Percentiles rank a stretch among this genome's conserved stretches.
These are phyloP conservation scores for Lactifluus echinatus DNA, from an alignment of 768 basidiomycete species.

Conservation along the genomic window DNA sequence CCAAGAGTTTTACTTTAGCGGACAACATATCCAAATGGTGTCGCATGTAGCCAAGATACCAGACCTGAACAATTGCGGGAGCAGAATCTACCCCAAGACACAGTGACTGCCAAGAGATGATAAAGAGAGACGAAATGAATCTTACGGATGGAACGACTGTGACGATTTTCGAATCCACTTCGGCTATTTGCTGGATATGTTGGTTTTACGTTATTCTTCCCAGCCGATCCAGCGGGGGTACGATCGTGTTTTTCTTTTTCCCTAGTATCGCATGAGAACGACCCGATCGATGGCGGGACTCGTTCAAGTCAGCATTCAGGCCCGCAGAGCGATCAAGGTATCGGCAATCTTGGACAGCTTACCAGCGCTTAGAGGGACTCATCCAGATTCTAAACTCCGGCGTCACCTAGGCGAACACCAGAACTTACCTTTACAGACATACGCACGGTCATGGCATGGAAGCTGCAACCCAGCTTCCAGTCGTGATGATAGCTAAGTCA, in stretches of 20 bases:
- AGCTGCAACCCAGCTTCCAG: slow-evolving; percentile 32
- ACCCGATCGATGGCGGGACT: neutral
- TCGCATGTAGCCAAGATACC: slow-evolving; percentile 82
- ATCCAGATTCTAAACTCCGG: slow-evolving; percentile 51
- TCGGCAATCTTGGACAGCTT: slow-evolving; percentile 61
- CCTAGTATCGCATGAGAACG: neutral
- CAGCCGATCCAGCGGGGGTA: slow-evolving; percentile 57
- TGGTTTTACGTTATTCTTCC: slow-evolving; percentile 72
- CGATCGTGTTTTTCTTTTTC: slow-evolving; percentile 74
- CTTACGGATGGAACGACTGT: slow-evolving; percentile 67
- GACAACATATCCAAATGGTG: slow-evolving; percentile 74
- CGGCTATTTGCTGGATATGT: slow-evolving; percentile 52
- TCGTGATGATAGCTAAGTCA: neutral
- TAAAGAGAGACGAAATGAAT: neutral
- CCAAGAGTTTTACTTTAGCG: slow-evolving; percentile 70
- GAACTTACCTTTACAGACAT: slow-evolving; percentile 60
- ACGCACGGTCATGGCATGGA: no score
- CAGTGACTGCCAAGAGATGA: slow-evolving; percentile 38
- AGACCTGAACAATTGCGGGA: slow-evolving; percentile 62
- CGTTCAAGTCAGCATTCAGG: slow-evolving; percentile 64
- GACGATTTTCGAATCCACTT: slow-evolving; percentile 57
- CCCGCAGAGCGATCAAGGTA: slow-evolving; percentile 68
- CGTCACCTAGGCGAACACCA: slow-evolving; percentile 70
- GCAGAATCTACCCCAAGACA: slow-evolving; percentile 73
- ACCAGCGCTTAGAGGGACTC: slow-evolving; percentile 54